These are phyloP conservation scores for Fusarium sp. DNA, from an alignment of 2,329 filamentous ascomycete genomes.

Conservation along the genomic window DNA sequence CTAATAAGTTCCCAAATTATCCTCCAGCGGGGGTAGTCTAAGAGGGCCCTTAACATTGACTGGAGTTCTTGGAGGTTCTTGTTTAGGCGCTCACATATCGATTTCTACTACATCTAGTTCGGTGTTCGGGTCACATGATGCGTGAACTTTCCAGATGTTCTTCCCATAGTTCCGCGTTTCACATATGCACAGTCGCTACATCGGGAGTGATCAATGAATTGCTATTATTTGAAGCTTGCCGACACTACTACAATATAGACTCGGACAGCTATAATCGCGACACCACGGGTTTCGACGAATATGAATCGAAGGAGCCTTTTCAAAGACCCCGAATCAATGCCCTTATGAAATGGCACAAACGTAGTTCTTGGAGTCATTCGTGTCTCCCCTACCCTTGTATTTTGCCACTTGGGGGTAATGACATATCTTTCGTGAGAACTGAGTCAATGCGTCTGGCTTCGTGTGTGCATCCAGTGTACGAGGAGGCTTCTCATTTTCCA, in stretches of 20 bases:
- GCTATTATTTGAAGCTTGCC: fast-evolving
- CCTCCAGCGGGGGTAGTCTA: too few species aligned
- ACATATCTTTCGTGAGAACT: neutral
- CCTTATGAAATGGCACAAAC: neutral
- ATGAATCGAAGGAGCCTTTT: fast-evolving
- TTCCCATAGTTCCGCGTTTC: neutral
- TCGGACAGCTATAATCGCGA: neutral
- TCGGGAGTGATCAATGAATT: neutral
- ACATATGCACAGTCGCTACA: neutral
- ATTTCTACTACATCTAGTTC: too few species aligned
- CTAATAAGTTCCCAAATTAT: too few species aligned
- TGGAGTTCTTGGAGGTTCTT: fast-evolving
- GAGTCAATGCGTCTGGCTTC: neutral
- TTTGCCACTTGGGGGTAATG: neutral
- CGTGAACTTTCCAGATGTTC: fast-evolving
- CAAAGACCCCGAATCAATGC: fast-evolving
- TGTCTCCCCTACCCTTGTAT: neutral
- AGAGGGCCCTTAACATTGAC: fast-evolving
- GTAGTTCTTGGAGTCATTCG: neutral
- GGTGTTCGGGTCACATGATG: fast-evolving
- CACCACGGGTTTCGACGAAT: neutral
- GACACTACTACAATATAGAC: fast-evolving
- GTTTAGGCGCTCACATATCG: too few species aligned
- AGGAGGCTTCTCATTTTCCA: neutral
- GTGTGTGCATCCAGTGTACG: neutral